A percentile compares a stretch with the other conserved stretches of the same genome.
Conservation (phyloP, 768 basidiomycete species). For the Leccinum incarnatum region DNA sequence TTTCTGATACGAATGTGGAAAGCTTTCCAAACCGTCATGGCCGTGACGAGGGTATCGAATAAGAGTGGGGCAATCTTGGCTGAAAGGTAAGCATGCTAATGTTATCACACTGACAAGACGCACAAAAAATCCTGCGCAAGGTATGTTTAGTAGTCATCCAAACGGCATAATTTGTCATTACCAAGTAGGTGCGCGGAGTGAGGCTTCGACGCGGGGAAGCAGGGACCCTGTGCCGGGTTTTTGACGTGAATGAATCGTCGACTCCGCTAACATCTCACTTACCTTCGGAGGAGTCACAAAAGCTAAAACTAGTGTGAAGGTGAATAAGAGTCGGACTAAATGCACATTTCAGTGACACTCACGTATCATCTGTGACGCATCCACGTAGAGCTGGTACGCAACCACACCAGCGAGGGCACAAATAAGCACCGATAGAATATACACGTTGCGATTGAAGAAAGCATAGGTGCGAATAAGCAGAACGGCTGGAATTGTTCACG, state of each 20-base stretch:
- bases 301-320: conserved; percentile 48
- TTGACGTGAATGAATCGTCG: background rate
- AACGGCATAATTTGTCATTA: conserved; percentile 30
- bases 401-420: conserved; percentile 69
- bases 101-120: conserved; percentile 23
- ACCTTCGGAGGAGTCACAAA: conserved; percentile 65
- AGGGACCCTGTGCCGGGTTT: conserved; percentile 56
- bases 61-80: conserved; percentile 75
- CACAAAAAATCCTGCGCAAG: conserved; percentile 53
- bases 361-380: conserved; percentile 76
- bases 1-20: conserved; percentile 72
- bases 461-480: conserved; percentile 83
- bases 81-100: conserved; percentile 6
- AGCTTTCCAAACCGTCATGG: conserved; percentile 79
- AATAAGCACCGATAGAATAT: conserved; percentile 61
- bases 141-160: conserved; percentile 6
- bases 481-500: conserved; percentile 46
- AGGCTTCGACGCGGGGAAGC: conserved; percentile 78
- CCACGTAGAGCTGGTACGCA: conserved; percentile 80
- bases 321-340: conserved; percentile 7
- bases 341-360: conserved; percentile 22
- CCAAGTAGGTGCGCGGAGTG: conserved; percentile 82
- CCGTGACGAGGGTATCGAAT: conserved; percentile 77
- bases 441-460: conserved; percentile 77
- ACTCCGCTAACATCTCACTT: conserved; percentile 21